phyloP scores from a whole-genome alignment of 805 yeast genomes.

The Hermanozyma aechmeae region DNA sequence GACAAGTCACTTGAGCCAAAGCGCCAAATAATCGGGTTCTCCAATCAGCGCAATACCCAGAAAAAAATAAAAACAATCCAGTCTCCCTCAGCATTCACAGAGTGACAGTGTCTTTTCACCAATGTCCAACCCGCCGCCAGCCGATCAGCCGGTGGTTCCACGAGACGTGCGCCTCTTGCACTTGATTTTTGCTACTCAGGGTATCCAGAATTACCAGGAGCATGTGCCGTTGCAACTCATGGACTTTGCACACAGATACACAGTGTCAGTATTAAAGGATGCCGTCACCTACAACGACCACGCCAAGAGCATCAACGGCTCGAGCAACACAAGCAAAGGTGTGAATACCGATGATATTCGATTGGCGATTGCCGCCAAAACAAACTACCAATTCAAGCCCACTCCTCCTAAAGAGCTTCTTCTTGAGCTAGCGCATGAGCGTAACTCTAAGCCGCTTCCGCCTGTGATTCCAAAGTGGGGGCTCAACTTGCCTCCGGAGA shows the following conservation, averaged over 20 bases:
- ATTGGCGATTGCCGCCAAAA: conserved; percentile 85
- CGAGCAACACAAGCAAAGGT: conserved; percentile 20
- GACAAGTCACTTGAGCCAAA: too few species aligned
- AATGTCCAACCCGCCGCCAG: too few species aligned
- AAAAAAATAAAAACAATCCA: too few species aligned
- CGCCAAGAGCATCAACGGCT: conserved; percentile 34
- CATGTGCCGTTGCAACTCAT: conserved; percentile 91
- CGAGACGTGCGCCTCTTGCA: conserved; percentile 88
- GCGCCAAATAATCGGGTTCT: too few species aligned
- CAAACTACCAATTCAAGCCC: conserved; percentile 95
- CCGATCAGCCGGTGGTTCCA: conserved; percentile 57
- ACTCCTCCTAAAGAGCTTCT: conserved; percentile 86
- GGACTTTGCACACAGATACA: conserved; percentile 93
- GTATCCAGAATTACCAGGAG: conserved; percentile 86
- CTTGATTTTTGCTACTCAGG: conserved; percentile 86
- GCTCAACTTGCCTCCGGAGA: conserved; percentile 91
- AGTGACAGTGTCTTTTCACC: too few species aligned
- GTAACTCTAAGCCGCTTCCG: conserved; percentile 84
- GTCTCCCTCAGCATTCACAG: too few species aligned
- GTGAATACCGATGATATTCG: conserved; percentile 77
- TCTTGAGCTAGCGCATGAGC: conserved; percentile 83
- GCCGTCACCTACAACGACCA: conserved; percentile 87
- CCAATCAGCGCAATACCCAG: too few species aligned
- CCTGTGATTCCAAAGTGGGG: conserved; percentile 90
- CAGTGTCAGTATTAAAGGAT: conserved; percentile 78